Evolutionary conservation across 139 green algal species (phyloP).

Genomic region (Spirogloea muscicola): DNA sequence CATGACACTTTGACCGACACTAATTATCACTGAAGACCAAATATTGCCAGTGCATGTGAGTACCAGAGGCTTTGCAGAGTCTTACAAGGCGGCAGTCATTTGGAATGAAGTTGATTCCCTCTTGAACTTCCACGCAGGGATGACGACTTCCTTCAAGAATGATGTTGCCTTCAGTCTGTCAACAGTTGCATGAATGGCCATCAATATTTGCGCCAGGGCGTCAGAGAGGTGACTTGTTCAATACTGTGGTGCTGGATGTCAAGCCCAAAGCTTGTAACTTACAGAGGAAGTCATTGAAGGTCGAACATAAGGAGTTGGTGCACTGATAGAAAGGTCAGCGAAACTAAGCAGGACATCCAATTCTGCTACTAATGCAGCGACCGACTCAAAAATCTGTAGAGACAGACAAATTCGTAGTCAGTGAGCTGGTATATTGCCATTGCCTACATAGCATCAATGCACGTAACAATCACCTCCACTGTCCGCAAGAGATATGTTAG

Average conservation of each 20-base stretch:
- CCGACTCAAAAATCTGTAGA: slow-evolving; percentile 75
- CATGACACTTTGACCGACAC: too few species aligned
- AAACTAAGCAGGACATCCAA: slow-evolving; percentile 88
- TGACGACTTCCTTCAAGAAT: slow-evolving; percentile 69
- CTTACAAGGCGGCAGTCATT: slow-evolving; percentile 70
- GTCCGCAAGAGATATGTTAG: too few species aligned
- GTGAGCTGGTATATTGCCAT: too few species aligned
- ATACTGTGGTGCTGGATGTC: too few species aligned
- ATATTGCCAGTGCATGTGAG: too few species aligned
- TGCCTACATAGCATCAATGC: not conserved
- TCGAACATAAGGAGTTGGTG: slow-evolving; percentile 72
- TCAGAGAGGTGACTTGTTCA: too few species aligned
- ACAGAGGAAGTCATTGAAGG: slow-evolving; percentile 44
- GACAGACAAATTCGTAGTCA: too few species aligned
- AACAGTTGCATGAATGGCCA: too few species aligned
- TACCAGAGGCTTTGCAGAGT: too few species aligned
- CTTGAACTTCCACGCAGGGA: slow-evolving; percentile 89
- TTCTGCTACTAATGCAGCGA: slow-evolving; percentile 71
- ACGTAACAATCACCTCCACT: not conserved
- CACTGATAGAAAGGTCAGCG: slow-evolving; percentile 77
- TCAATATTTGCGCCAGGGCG: too few species aligned
- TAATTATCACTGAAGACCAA: too few species aligned
- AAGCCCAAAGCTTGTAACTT: too few species aligned
- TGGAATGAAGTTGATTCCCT: slow-evolving; percentile 77
- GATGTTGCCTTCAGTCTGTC: slow-evolving; percentile 54